Conservation (phyloP, 306 rosid genomes). For the Alnus rubra region DNA sequence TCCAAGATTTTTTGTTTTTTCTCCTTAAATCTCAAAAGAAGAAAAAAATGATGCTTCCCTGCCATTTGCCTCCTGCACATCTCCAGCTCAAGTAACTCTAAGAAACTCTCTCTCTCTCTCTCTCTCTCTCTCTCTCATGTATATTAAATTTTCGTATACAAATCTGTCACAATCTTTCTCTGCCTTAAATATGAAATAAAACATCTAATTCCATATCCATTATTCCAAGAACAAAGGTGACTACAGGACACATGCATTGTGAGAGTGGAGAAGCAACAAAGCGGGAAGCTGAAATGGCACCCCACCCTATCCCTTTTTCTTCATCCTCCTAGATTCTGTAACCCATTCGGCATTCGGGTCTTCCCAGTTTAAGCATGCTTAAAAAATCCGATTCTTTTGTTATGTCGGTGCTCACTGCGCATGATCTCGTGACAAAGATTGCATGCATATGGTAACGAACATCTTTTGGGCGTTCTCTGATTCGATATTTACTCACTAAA, state of each 20-base stretch:
- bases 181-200: background rate
- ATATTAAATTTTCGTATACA: background rate
- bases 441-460: background rate
- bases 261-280: too few species aligned
- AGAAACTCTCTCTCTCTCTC: too few species aligned
- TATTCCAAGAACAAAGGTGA: background rate
- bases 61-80: slow-evolving; percentile 28
- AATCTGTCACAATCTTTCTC: slow-evolving; percentile 12
- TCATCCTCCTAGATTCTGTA: too few species aligned
- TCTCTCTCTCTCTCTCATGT: background rate
- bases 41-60: background rate
- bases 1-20: too few species aligned
- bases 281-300: background rate
- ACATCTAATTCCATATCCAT: background rate
- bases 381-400: background rate
- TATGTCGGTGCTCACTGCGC: background rate
- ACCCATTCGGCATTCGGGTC: too few species aligned
- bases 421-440: background rate
- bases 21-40: background rate
- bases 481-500: background rate
- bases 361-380: too few species aligned
- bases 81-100: slow-evolving; percentile 5
- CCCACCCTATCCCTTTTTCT: background rate
- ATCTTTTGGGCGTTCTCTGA: background rate
- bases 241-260: background rate